Evolutionary conservation across 805 yeast species (phyloP), one percentile per base, ranked within the genome.

Genomic region (Pichia scutulata): DNA sequence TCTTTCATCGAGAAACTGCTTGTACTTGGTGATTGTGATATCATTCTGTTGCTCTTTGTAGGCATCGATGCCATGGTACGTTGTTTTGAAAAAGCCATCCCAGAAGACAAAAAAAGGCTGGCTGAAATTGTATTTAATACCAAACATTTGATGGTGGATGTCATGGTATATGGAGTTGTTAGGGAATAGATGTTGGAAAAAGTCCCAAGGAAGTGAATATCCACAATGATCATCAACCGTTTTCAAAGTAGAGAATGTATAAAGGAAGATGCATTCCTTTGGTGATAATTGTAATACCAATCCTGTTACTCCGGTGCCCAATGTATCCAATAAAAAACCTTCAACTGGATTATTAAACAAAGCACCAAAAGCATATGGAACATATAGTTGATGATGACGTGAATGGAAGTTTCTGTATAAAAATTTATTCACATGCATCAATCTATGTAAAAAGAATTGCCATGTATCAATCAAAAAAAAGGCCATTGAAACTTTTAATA

Each of bases 151-250:
- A 69, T 93, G 99, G 66, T 93, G 99, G 59, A 93, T 90, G 69
- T 93, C 99, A 63, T 93, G 99, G 67, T 89, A 93, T 30, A 89
- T 85, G 14, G 98, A 86, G 64, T 93, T 89, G 71, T 93, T 93
- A 55, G 97, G 98, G 78, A 93, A 93, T 22, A 92, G 50, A 41
- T 81, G 64, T 73, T 93, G 99, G 75, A 93, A 86, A 22, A 90
- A 81, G 67, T 93, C 99, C 66, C 73, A 86, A 16, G 98, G 98
- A 50, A 93, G 73, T 26, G 90, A 81, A 67, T 92, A 93, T n/a
- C 99, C 99, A 68, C 98, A 93, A 69, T 93, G 99, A 67, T 93
- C 99, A 66, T 93, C 98, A 46, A 93, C 96, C 1, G 99, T 93
- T 68, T 93, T 93, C 78, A 93, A 68, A 2, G 99, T 93, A 16